These are phyloP conservation scores for Flaveria bidentis DNA, from an alignment of 129 eudicot genomes.

Conservation along the genomic window DNA sequence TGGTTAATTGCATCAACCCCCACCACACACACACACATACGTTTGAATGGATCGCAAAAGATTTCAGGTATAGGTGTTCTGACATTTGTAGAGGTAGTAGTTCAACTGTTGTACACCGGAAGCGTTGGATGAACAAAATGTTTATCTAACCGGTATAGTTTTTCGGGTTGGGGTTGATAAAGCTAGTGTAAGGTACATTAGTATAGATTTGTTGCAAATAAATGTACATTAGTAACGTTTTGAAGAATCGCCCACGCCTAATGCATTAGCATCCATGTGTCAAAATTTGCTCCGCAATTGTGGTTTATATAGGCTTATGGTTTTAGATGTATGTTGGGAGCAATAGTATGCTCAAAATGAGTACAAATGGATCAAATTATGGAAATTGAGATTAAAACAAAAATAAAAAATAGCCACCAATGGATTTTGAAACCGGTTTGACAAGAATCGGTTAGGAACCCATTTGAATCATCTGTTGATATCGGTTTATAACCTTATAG, in stretches of 20 bases:
- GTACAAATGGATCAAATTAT: no score
- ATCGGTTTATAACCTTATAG: no score
- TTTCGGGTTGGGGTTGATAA: slow-evolving; percentile 15
- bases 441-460: no score
- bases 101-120: background rate
- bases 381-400: no score
- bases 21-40: background rate
- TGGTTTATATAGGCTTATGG: no score
- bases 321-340: no score
- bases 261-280: slow-evolving; percentile 21
- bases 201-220: slow-evolving; percentile 32
- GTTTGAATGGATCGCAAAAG: slow-evolving; percentile 19
- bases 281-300: background rate
- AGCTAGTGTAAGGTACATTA: slow-evolving; percentile 18
- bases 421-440: no score
- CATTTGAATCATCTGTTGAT: no score
- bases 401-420: no score
- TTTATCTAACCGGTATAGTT: slow-evolving; percentile 22
- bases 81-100: slow-evolving; percentile 24
- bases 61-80: slow-evolving; percentile 20
- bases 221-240: slow-evolving; percentile 39
- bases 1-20: no score
- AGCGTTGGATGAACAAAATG: slow-evolving; percentile 8
- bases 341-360: no score
- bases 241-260: slow-evolving; percentile 21